Conservation (phyloP, 768 basidiomycete genomes). For the Clathrus columnatus region DNA sequence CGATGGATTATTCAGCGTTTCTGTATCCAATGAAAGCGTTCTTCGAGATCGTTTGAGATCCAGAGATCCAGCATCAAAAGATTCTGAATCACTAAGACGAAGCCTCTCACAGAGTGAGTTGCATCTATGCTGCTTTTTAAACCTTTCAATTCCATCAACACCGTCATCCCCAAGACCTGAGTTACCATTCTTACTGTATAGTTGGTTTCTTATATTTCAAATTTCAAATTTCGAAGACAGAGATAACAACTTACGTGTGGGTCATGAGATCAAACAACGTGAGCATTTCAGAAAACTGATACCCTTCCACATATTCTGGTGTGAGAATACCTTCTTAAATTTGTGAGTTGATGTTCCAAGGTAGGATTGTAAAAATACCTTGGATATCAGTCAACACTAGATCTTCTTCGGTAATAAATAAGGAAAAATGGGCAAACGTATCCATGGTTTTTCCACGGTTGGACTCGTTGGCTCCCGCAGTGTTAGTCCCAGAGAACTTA, state of each 20-base stretch:
- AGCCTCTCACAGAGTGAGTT: neutral
- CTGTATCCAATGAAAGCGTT: too few relatives aligned
- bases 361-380: too few relatives aligned
- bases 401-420: neutral
- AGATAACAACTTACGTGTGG: neutral
- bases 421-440: neutral
- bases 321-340: neutral
- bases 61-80: too few relatives aligned
- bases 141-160: neutral
- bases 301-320: neutral
- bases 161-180: neutral
- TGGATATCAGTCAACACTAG: neutral
- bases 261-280: neutral
- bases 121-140: neutral
- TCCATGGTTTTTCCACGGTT: neutral
- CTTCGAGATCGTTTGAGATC: too few relatives aligned
- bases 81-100: neutral
- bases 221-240: neutral
- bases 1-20: too few relatives aligned
- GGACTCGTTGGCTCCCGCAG: neutral
- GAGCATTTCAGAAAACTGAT: neutral
- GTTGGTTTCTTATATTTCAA: neutral
- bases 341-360: too few relatives aligned
- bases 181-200: neutral
- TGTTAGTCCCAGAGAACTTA: neutral